phyloP scores from a whole-genome alignment of 2,329 filamentous ascomycete genomes.

The Colletotrichum cereale region DNA sequence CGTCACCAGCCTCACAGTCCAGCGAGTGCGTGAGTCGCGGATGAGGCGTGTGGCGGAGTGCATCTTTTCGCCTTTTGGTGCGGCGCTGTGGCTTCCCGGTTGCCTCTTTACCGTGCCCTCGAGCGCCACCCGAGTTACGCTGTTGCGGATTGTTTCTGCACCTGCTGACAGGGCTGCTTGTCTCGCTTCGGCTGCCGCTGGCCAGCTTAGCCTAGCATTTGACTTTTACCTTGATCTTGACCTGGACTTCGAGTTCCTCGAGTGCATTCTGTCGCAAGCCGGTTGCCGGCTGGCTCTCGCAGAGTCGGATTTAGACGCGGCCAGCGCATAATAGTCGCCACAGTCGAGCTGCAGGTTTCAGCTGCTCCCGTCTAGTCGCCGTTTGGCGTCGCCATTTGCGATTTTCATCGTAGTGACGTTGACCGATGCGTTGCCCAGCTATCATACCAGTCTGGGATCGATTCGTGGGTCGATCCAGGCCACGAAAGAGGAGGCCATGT shows the following conservation, averaged over 20 bases:
- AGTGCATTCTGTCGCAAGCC: constrained; percentile 11
- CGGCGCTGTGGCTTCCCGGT: constrained; percentile 28
- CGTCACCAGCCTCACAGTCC: constrained; percentile 42
- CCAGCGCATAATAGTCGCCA: constrained; percentile 41
- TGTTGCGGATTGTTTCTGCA: constrained; percentile 33
- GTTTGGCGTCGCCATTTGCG: constrained; percentile 19
- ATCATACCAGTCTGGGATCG: constrained; percentile 8
- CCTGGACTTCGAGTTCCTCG: no score
- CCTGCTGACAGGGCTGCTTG: constrained; percentile 18
- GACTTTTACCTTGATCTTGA: neutral
- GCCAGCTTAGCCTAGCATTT: constrained; percentile 6
- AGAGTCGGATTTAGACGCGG: constrained; percentile 37
- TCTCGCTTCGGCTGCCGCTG: constrained; percentile 23
- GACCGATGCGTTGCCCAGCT: constrained; percentile 1
- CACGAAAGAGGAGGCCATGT: constrained; percentile 13
- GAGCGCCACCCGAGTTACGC: constrained; percentile 28
- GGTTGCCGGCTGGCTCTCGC: constrained; percentile 17
- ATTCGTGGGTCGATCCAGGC: constrained; percentile 30
- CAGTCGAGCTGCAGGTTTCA: constrained; percentile 40
- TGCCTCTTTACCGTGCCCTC: constrained; percentile 34
- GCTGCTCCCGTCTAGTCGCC: constrained; percentile 26
- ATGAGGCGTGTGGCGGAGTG: constrained; percentile 43
- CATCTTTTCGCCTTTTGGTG: constrained; percentile 20
- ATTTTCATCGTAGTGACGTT: constrained; percentile 13
- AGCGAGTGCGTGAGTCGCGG: constrained; percentile 20